Percentiles rank a stretch among this genome's conserved stretches.
phyloP scores from a whole-genome alignment of 225 moss, liverwort and hornwort species.

The Asterella californica region DNA sequence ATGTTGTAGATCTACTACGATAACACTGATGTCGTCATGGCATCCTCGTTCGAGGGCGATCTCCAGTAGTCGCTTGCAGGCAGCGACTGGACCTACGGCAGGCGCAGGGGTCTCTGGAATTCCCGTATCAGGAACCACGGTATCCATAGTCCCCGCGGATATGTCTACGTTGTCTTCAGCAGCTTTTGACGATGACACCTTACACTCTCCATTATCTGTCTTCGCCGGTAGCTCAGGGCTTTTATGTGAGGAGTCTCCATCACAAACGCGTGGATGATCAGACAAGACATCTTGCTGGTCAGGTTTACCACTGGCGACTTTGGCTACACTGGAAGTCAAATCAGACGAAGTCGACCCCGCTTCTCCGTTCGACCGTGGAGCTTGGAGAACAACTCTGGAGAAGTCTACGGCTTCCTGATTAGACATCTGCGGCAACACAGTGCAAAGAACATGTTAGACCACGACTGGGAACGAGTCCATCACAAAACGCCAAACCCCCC shows the following conservation, averaged over 20 bases:
- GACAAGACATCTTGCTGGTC: not conserved
- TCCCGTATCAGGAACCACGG: slow-evolving; percentile 19
- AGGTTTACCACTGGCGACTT: not conserved
- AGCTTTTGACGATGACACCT: not conserved
- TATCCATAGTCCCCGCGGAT: slow-evolving; percentile 22
- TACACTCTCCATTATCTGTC: not conserved
- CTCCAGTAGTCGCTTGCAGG: slow-evolving; percentile 46
- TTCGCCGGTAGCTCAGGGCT: not conserved
- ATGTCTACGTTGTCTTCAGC: slow-evolving; percentile 28
- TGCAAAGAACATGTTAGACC: not conserved
- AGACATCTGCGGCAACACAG: slow-evolving; percentile 19
- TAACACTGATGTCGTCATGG: slow-evolving; percentile 40
- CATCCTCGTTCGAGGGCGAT: slow-evolving; percentile 33
- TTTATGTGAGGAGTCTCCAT: not conserved
- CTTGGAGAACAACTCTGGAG: slow-evolving; percentile 19
- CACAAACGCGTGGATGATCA: not conserved
- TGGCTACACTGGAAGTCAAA: not conserved
- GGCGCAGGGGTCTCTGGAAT: slow-evolving; percentile 30
- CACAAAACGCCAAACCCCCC: not conserved
- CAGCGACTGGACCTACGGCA: slow-evolving; percentile 30
- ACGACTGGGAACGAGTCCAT: not conserved
- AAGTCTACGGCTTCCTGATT: slow-evolving; percentile 45
- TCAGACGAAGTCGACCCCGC: not conserved
- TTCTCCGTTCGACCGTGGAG: slow-evolving; percentile 7
- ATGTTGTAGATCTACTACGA: slow-evolving; percentile 38